These are phyloP conservation scores for Lodderomyces elongisporus DNA, from an alignment of 1,139 yeast genomes.

Conservation along the genomic window DNA sequence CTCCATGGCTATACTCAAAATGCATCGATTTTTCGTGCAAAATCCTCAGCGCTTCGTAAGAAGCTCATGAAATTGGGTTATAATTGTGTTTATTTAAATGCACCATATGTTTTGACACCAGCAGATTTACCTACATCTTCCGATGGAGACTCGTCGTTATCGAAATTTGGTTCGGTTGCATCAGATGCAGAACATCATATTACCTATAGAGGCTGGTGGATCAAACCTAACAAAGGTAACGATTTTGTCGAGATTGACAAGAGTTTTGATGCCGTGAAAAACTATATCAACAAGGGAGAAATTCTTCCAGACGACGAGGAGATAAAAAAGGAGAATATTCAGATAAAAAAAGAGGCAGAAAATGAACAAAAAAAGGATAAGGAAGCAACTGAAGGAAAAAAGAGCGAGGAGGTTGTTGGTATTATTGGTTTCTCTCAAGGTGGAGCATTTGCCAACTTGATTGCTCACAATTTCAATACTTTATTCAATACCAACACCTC, in stretches of 20 bases:
- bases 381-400: conserved; percentile 14
- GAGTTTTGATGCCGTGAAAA: conserved; percentile 26
- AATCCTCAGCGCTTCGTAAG: conserved; percentile 42
- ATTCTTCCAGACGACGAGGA: conserved; percentile 29
- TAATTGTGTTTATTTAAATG: conserved; percentile 74
- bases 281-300: conserved; percentile 28
- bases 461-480: conserved; percentile 28
- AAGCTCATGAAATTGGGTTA: conserved; percentile 34
- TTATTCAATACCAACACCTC: conserved; percentile 24
- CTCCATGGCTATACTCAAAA: conserved; percentile 45
- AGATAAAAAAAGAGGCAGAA: not conserved
- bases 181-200: conserved; percentile 17
- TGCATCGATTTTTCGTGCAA: conserved; percentile 42
- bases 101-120: conserved; percentile 59
- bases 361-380: not conserved
- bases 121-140: conserved; percentile 63
- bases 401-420: conserved; percentile 30
- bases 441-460: conserved; percentile 46
- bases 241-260: conserved; percentile 22
- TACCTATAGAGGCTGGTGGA: conserved; percentile 37
- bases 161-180: conserved; percentile 28
- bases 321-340: conserved; percentile 21
- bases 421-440: conserved; percentile 45
- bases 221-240: conserved; percentile 20
- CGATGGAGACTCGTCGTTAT: conserved; percentile 42